Base-by-base conservation (phyloP, 495 filamentous ascomycete genomes). In the Clavariopsis aquatica region DNA sequence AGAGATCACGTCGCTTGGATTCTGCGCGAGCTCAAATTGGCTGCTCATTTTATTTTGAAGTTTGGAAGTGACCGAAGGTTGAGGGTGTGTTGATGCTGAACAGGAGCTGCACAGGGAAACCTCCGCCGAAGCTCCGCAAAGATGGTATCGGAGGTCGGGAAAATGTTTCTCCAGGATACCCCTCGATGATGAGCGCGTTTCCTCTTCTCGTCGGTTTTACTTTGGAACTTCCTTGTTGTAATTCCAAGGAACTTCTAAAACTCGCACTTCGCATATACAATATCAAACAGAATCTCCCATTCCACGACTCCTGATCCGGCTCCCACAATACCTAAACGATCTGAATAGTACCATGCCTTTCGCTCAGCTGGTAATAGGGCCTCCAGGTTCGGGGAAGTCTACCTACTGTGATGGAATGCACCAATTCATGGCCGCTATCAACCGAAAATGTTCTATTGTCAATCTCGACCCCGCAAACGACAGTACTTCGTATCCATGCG, bases 381-480 rank as follows among this genome's bases (percentile, higher is more conserved):
- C 93, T 26, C 93, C 94, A 8, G 94, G 94, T 64, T 85, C 93
- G 24, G 94, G 94, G 19, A 98, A 98, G 78, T 96, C 92, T 49
- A 98, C 94, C 6, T 96, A 95, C 76, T 96, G 92, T 81, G 89
- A 96, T 84, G 94, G 94, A 68, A 96, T 98, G 90, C 90, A 96
- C 69, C 94, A 98, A 78, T 98, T 97, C 81, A 87, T 97, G 80
- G 85, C 85, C 59, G 93, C 94, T 52, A 96, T 98, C 72, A 91
- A 91, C 43, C 88, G 94, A 41, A 92, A 94, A 78, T 96, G 91
- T 79, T 94, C 92, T 13, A 84, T 96, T 43, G 90, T 96, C 60
- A 98, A 98, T 76, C 87, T 98, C 64, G 94, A 98, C 78, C 94
- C 94, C 34, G 94, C 94, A 49, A 98, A 98, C 80, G 94, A 98